Evolutionary conservation across 345 rosid genomes (phyloP).

Genomic region (Capsella bursapastoris): DNA sequence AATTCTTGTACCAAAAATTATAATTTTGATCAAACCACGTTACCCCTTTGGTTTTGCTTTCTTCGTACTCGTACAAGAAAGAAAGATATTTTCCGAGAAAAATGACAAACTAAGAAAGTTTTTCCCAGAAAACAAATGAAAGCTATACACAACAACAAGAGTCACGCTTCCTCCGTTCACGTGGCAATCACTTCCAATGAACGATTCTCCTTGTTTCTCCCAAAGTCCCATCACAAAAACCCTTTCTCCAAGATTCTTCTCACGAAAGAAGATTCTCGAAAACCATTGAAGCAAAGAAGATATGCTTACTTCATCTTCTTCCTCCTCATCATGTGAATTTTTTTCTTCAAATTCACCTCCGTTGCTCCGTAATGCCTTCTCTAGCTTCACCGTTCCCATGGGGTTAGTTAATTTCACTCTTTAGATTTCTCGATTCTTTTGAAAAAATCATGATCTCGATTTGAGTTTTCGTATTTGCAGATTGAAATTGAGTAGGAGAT

Average conservation of each 20-base stretch:
- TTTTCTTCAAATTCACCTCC: not conserved
- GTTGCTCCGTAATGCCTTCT: constrained; percentile 26
- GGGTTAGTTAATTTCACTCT: constrained; percentile 30
- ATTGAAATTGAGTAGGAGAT: constrained; percentile 52
- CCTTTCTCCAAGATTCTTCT: constrained; percentile 10
- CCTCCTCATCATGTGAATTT: not conserved
- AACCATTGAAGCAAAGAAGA: constrained; percentile 21
- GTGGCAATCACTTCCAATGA: constrained; percentile 52
- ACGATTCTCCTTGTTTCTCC: constrained; percentile 33
- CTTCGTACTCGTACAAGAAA: not conserved
- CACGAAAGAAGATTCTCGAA: constrained; percentile 17
- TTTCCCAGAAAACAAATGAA: constrained; percentile 13
- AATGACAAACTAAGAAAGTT: constrained; percentile 33
- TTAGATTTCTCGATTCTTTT: constrained; percentile 3
- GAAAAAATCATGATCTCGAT: not conserved
- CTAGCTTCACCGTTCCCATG: constrained; percentile 33
- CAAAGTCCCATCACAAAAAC: constrained; percentile 40
- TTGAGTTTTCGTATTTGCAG: constrained; percentile 45
- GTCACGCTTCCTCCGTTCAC: constrained; percentile 51
- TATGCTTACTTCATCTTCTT: constrained; percentile 38
- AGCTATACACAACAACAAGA: not conserved
- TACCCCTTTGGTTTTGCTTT: no score
- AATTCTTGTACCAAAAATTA: no score
- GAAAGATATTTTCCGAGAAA: constrained; percentile 34
- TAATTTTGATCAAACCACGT: no score